Percentiles rank a stretch among this genome's conserved stretches.
phyloP scores from a whole-genome alignment of 164 flowering plant species.

The Magnolia changhungtana region DNA sequence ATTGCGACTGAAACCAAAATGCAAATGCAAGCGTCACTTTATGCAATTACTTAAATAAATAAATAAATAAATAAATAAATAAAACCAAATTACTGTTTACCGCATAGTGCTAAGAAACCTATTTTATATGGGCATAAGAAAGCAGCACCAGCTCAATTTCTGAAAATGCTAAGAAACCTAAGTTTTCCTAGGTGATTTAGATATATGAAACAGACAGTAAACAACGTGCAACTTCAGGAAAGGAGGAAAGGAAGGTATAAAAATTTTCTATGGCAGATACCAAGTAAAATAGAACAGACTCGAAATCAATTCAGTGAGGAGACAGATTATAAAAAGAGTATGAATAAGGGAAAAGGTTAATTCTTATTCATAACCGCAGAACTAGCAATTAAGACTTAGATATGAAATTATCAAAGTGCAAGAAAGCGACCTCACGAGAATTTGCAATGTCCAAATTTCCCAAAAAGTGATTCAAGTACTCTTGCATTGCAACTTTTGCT shows the following conservation, averaged over 20 bases:
- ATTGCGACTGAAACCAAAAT: not conserved
- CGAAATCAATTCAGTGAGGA: not conserved
- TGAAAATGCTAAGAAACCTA: no score
- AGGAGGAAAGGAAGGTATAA: not conserved
- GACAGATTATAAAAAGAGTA: not conserved
- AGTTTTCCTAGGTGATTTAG: no score
- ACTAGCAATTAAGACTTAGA: not conserved
- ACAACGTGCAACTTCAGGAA: not conserved
- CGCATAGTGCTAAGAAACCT: no score
- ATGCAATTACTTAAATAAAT: no score
- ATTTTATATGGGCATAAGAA: no score
- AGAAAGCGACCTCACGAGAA: constrained; percentile 69
- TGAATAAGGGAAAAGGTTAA: not conserved
- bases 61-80: no score
- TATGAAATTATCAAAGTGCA: not conserved
- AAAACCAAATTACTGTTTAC: not conserved
- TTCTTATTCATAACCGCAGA: not conserved
- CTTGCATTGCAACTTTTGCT: constrained; percentile 95
- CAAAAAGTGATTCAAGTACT: constrained; percentile 83
- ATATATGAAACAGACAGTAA: no score
- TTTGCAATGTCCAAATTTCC: constrained; percentile 91
- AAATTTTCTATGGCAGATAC: not conserved
- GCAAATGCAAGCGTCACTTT: not conserved
- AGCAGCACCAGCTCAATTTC: no score
- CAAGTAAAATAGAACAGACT: no score